These are phyloP conservation scores for Eimeria brunetti DNA, from an alignment of 169 alveolate genomes.

Conservation along the genomic window DNA sequence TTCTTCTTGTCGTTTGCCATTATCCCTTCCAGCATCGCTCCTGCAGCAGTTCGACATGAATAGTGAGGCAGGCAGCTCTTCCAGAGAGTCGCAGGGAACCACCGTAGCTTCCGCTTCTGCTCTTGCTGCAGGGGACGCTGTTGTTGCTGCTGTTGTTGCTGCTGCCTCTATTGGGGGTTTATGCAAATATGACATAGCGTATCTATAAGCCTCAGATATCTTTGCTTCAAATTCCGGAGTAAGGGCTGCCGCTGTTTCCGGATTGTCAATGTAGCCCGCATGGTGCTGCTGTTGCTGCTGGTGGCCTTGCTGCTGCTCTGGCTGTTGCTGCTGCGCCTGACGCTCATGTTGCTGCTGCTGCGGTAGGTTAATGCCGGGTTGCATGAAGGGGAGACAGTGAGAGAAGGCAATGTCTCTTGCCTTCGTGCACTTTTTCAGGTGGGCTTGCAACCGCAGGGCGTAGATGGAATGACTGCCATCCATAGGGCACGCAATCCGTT, in stretches of 20 bases:
- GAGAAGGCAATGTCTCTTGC: conserved; percentile 76
- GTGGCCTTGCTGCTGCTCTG: conserved; percentile 38
- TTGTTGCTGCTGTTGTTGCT: not conserved
- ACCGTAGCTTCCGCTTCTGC: conserved; percentile 15
- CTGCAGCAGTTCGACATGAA: conserved; percentile 29
- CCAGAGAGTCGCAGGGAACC: conserved; percentile 4
- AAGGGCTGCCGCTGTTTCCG: conserved; percentile 60
- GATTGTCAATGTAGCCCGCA: not conserved
- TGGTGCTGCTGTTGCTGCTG: conserved; percentile 32
- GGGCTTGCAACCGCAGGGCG: conserved; percentile 52
- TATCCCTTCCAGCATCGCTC: not conserved
- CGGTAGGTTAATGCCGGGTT: conserved; percentile 57
- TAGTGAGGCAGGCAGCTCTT: conserved; percentile 23
- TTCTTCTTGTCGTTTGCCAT: not conserved
- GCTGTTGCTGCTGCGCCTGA: not conserved
- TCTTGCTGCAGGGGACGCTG: not conserved
- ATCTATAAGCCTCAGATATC: conserved; percentile 16
- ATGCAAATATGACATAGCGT: not conserved
- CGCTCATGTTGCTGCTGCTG: conserved; percentile 32
- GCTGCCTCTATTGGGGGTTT: not conserved
- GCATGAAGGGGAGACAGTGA: conserved; percentile 77
- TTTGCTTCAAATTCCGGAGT: conserved; percentile 25
- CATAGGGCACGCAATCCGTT: conserved; percentile 72
- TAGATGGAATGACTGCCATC: conserved; percentile 61
- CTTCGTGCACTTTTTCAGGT: conserved; percentile 76